Base-by-base conservation (phyloP, 1,139 yeast genomes). In the Yamadazyma trypodendri region DNA sequence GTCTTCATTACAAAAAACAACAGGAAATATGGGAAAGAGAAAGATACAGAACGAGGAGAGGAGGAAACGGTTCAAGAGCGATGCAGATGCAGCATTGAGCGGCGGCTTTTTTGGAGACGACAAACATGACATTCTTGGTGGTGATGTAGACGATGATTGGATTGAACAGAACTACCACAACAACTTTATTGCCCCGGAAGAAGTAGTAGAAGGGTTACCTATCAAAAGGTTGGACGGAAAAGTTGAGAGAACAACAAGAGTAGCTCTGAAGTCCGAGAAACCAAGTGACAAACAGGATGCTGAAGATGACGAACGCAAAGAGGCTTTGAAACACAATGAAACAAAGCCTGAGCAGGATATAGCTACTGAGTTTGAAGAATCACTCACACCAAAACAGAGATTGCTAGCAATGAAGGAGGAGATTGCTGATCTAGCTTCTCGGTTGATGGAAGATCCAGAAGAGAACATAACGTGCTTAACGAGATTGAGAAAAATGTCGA, bases 391-490 rank as follows among this genome's bases (percentile, higher is more conserved):
- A 0, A 76, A 68, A 38, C 84, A 81, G 53, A 71, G 70, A 42
- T 68, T 86, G 24, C 50, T 72, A 13, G 72, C 73, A 44, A 70
- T 86, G 35, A 87, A 89, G 51, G 97, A 89, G 61, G 87, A 84
- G 42, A 77, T 92, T 24, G 96, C 97, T 0, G 82, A 77, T 12
- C 61, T 84, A 36, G 96, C 95, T 1, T 86, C 86, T 24, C 75
- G 75, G 37, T 63, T 92, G 29, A 80, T 81, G 53, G 96, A 90
- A 58, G 89, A 88, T 43, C 97, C 98, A 1, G 97, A 92, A 57
- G 96, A 87, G 52, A 79, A 90, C 55, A 70, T 84, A 11, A 60
- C 75, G 5, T 72, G 81, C 35, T 66, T 92, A 18, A 74, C 85
- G 3, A 77, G 90, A 52, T 67, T 92, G 37, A 68, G 90, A 32